Evolutionary conservation across 352 stramenopile species (phyloP), one percentile per base, ranked within the genome.

Genomic region (Saprolegnia parasitica): DNA sequence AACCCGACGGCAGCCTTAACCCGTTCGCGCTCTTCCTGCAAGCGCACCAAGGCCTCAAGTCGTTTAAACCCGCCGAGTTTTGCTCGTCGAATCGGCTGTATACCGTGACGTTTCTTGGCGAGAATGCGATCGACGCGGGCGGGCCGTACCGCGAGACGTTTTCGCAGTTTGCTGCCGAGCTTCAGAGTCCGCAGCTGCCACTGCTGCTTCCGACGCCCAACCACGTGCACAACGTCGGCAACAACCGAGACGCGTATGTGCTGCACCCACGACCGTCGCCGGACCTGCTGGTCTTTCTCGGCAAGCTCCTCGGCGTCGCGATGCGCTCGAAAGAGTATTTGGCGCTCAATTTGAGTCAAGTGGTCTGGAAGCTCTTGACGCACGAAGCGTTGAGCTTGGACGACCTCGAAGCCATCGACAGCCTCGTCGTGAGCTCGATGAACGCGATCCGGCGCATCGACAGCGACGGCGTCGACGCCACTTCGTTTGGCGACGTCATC

Each of bases 201-300:
- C 67, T 98, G 15, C 78, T 98, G 49, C 72, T 98, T 8, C 86
- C 80, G 18, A 95, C 84, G 11, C 85, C 87, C 6, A 98, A 98
- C 65, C 83, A 78, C 4, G 80, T 90, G 49, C 87, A 96, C 65
- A 90, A 95, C 37, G 90, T 96, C 54, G 91, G 93, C 32, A 73
- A 78, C 21, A 91, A 91, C 11, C 78, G 88, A 5, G 91, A 98
- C 54, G 92, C 89, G 52, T 98, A 88, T 78, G 71, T 98, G 20
- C 60, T 96, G 58, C 96, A 96, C 70, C 89, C 93, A 0, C 79
- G 77, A 21, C 79, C 89, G 13, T 74, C 56, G 18, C 76, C 35
- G 10, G 79, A 87, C 23, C 95, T 97, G 88, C 91, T 94, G 35
- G 81, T 94, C 50, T 98, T 98, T 58, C 74, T 98, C 8, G 93